phyloP scores from a whole-genome alignment of 2,329 filamentous ascomycete species.

The Balansia obtecta region DNA sequence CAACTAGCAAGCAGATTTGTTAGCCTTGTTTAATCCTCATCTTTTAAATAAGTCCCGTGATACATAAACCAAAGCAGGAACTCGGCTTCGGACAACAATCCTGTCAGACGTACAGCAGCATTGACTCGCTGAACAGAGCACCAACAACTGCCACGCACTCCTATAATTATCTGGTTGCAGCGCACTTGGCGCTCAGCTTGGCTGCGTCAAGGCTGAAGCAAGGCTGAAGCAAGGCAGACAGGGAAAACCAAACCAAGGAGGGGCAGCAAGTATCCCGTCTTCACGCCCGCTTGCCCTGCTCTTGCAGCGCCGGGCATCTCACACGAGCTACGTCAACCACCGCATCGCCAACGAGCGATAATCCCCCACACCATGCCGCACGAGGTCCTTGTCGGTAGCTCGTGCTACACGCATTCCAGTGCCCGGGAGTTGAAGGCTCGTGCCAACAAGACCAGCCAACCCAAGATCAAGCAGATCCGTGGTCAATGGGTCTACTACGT shows the following conservation, averaged over 20 bases:
- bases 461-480: constrained; percentile 34
- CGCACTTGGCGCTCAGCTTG: too few species aligned
- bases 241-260: constrained; percentile 8
- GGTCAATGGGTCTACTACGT: constrained; percentile 56
- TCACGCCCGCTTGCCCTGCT: background rate
- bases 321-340: background rate
- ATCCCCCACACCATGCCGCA: constrained; percentile 18
- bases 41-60: too few species aligned
- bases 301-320: background rate
- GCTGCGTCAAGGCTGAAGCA: too few species aligned
- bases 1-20: too few species aligned
- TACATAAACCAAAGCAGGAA: too few species aligned
- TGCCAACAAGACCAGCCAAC: constrained; percentile 29
- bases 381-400: constrained; percentile 26
- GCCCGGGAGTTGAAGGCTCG: constrained; percentile 31
- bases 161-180: too few species aligned
- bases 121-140: too few species aligned
- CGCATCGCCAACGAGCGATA: constrained; percentile 3
- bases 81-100: too few species aligned
- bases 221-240: too few species aligned
- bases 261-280: constrained; percentile 4
- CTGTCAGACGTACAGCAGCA: too few species aligned
- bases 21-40: too few species aligned
- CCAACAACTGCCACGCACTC: too few species aligned
- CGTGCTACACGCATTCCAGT: constrained; percentile 37